phyloP scores from a whole-genome alignment of 352 stramenopile species.

The Phytopythium chamaehyphon region DNA sequence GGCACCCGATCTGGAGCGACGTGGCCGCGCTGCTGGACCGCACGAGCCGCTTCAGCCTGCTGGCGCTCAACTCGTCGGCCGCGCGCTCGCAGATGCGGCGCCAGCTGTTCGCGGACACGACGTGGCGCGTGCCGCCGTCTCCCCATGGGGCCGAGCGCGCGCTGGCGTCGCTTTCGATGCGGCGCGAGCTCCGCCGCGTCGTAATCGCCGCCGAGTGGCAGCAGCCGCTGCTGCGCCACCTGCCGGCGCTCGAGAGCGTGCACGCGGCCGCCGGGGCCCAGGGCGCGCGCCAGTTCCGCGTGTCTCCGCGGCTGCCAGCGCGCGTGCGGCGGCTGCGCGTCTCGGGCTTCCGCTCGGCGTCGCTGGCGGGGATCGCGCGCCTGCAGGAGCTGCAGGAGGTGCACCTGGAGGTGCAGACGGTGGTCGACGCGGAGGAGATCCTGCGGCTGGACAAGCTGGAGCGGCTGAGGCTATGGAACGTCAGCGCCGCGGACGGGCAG shows the following conservation, averaged over 20 bases:
- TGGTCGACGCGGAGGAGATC: neutral
- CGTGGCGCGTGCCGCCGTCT: neutral
- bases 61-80: neutral
- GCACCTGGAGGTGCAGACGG: conserved; percentile 2
- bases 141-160: neutral
- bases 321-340: neutral
- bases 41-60: conserved; percentile 6
- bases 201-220: conserved; percentile 1
- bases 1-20: conserved; percentile 2
- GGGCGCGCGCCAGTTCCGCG: neutral
- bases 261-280: neutral
- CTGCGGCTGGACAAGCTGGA: neutral
- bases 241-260: conserved; percentile 1
- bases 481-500: neutral
- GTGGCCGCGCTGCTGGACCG: neutral
- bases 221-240: neutral
- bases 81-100: neutral
- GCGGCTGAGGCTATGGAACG: conserved; percentile 1
- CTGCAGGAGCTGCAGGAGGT: conserved; percentile 3
- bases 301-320: neutral
- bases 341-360: neutral
- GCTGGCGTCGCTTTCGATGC: conserved; percentile 2
- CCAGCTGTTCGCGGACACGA: conserved; percentile 2
- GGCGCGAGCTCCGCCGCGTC: neutral
- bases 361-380: neutral